Conservation (phyloP, 805 yeast species). For the Saccharomycopsis sp. region DNA sequence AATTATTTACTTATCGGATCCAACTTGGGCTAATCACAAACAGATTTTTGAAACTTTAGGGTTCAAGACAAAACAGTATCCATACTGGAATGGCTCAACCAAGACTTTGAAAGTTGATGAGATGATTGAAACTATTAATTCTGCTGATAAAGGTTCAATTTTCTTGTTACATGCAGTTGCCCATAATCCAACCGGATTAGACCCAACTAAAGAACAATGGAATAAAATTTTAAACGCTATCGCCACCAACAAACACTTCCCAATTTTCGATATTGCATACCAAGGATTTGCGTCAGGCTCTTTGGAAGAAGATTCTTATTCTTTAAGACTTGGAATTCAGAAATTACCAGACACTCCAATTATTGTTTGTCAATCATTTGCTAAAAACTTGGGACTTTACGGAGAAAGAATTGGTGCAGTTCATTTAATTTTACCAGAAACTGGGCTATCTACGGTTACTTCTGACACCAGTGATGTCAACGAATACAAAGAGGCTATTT, state of each 20-base stretch:
- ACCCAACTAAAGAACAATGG: constrained; percentile 81
- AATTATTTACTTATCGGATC: constrained; percentile 64
- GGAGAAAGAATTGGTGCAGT: constrained; percentile 89
- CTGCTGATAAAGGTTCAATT: constrained; percentile 35
- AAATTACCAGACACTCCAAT: constrained; percentile 26
- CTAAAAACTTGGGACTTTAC: constrained; percentile 91
- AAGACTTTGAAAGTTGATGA: constrained; percentile 71
- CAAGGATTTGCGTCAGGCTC: constrained; percentile 92
- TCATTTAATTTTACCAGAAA: constrained; percentile 21
- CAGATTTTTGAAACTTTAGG: constrained; percentile 74
- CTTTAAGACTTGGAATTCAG: constrained; percentile 39
- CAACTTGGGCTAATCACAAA: constrained; percentile 98
- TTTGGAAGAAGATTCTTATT: constrained; percentile 62
- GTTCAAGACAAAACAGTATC: constrained; percentile 58
- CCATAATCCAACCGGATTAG: constrained; percentile 96
- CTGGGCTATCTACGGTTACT: constrained; percentile 6
- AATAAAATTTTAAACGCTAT: constrained; percentile 59
- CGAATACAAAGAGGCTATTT: constrained; percentile 36
- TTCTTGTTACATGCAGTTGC: constrained; percentile 84
- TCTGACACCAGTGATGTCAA: constrained; percentile 29
- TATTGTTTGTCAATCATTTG: constrained; percentile 80
- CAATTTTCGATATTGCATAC: constrained; percentile 89
- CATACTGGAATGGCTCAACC: constrained; percentile 75
- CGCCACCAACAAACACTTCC: constrained; percentile 53
- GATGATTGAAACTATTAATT: constrained; percentile 50